Evolutionary conservation across 129 eudicot species (phyloP), one percentile per base, ranked within the genome.

Genomic region (Centaurea solstitialis): DNA sequence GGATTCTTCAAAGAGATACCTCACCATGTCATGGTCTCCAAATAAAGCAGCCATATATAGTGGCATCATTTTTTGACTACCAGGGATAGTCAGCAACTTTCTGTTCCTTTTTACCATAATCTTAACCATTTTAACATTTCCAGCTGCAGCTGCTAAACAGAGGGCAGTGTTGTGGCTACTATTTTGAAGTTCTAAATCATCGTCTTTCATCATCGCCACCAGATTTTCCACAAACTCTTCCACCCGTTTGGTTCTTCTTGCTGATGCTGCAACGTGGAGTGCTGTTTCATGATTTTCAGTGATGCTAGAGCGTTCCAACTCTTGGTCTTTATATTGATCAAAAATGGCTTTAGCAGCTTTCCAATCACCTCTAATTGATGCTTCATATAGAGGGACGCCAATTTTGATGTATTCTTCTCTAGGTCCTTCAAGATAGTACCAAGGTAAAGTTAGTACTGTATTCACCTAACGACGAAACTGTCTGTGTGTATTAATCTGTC

Each of bases 121-220:
- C 10, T 69, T 26, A 24, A 82, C 90, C 70, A 83, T 87, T 74
- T 84, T 72, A 47, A 83, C 64, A 17, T 70, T 78, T 66, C 91
- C 90, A 17, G 81, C 80, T 20, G 83, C 87, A 38, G 93, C 93
- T 11, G 91, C 91, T 74, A 89, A 89, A 74, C 89, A 85, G 1
- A 89, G 82, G 6, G 91, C 93, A 28, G 93, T 87, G 66, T 83
- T 87, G n/a, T 47, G 74, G 13, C 57, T 72, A 4, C 17, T 53
- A 21, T 87, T 87, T 68, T 24, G 82, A 38, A 85, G 80, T 66
- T 82, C 91, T 30, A 82, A 47, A 53, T 87, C 88, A 21, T 23
- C 4, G 7, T 3, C 8, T 8, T 64, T 38, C 87, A 87, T 82
- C 41, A 18, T 18, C 0, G 7, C 59, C 2, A 89, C 76, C 13